Evolutionary conservation across 331 rosid species (phyloP), one percentile per base, ranked within the genome.

Genomic region (Dryas integrifolia): DNA sequence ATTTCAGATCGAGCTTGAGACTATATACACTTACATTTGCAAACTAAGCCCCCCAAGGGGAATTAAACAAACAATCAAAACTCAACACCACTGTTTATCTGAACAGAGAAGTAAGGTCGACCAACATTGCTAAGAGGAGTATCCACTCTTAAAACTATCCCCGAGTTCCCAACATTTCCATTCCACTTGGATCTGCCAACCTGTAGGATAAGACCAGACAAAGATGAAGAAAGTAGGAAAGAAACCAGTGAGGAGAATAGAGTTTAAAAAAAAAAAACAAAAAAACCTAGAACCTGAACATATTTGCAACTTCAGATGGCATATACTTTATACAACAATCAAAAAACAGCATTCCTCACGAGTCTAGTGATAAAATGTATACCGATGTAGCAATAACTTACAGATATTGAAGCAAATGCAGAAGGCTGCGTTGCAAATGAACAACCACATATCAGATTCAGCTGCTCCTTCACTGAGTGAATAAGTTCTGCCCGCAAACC

Each of bases 121-220:
- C 95, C 92, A 14, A 86, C 82, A 67, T 69, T 78, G 64, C 85
- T 68, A 44, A 93, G 94, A 0, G 98, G 98, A 40, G 94, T 49
- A 76, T 93, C 98, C 55, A 83, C 88, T 81, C 97, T 86, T 30
- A 91, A 69, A 58, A 91, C 97, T 18, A 93, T 53, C 53, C 98
- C 98, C 0, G 97, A 86, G 67, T 79, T 86, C 53, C 99, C 99
- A 5, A 95, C 88, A 76, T 95, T 95, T 56, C 98, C 99, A 67
- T 90, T 95, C 99, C 99, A 95, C 79, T 95, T 95, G 61, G 98
- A 95, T 79, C 98, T 85, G 56, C 99, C 99, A 73, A 92, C 72
- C 99, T 95, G 98, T 64, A 69, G 45, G 21, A 68, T 63, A 70
- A 50, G 2, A 80, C 39, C 50, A 72, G 1, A 71, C 4, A 50